phyloP scores from a whole-genome alignment of 208 protist species.

The Trypanosoma melophagium region DNA sequence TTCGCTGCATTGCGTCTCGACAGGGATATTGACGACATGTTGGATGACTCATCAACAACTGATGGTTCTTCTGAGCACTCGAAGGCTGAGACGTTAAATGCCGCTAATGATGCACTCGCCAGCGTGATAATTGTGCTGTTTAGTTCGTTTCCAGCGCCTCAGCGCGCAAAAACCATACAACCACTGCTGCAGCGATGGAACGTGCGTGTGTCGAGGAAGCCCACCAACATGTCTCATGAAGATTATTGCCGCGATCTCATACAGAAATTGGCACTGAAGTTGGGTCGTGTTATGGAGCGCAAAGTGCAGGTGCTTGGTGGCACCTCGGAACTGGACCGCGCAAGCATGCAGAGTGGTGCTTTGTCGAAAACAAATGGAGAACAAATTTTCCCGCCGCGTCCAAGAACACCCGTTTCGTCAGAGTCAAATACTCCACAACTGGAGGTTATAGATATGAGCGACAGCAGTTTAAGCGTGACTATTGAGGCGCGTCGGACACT shows the following conservation, averaged over 20 bases:
- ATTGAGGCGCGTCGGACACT: neutral
- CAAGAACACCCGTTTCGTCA: no score
- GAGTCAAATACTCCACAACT: slow-evolving; percentile 4
- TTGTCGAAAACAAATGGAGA: neutral
- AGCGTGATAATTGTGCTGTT: slow-evolving; percentile 39
- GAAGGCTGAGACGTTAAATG: slow-evolving; percentile 23
- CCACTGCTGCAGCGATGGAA: slow-evolving; percentile 41
- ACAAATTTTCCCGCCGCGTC: neutral
- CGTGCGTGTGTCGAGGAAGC: slow-evolving; percentile 18
- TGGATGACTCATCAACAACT: slow-evolving; percentile 10
- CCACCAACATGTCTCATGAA: slow-evolving; percentile 17
- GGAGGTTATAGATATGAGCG: neutral
- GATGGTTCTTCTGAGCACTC: slow-evolving; percentile 26
- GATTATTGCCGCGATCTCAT: slow-evolving; percentile 41
- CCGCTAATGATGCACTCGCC: slow-evolving; percentile 24
- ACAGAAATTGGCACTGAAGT: slow-evolving; percentile 30
- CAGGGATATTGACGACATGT: slow-evolving; percentile 10
- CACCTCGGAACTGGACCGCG: neutral
- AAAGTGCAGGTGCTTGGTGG: neutral
- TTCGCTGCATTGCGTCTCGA: slow-evolving; percentile 52
- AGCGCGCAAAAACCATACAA: slow-evolving; percentile 39
- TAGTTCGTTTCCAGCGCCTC: slow-evolving; percentile 33
- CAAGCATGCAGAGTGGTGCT: neutral
- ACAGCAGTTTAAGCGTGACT: neutral
- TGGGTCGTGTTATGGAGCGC: slow-evolving; percentile 11